A percentile compares a stretch with the other conserved stretches of the same genome.
Conservation (phyloP, 768 basidiomycete species). For the Plicaturopsis crispa region DNA sequence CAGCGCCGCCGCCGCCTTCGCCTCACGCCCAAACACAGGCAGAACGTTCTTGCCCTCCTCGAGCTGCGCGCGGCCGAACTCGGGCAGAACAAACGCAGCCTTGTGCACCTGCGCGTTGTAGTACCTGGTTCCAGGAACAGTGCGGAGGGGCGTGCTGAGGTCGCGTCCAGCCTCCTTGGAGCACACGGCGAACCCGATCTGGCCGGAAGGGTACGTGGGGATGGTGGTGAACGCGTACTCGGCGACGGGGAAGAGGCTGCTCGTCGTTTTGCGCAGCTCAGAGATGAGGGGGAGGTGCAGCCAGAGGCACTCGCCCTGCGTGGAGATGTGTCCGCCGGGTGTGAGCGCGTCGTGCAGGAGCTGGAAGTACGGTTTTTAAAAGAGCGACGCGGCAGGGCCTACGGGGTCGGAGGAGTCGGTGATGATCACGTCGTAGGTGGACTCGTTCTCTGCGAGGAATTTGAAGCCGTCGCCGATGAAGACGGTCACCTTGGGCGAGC, state of each 20-base stretch:
- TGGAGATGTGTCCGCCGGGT: conserved; percentile 88
- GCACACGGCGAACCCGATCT: conserved; percentile 91
- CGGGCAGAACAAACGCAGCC: conserved; percentile 85
- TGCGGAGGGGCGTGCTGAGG: conserved; percentile 65
- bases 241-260: conserved; percentile 67
- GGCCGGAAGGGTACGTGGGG: conserved; percentile 97
- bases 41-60: conserved; percentile 64
- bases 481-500: conserved; percentile 75
- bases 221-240: conserved; percentile 96
- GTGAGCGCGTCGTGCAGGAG: conserved; percentile 85
- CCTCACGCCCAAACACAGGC: conserved; percentile 69
- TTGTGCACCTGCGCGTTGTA: conserved; percentile 80
- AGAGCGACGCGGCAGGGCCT: conserved; percentile 88
- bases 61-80: conserved; percentile 74
- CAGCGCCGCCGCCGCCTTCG: conserved; percentile 31
- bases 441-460: conserved; percentile 83
- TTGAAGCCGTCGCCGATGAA: conserved; percentile 95
- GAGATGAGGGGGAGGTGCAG: conserved; percentile 84
- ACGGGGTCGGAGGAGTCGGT: conserved; percentile 99
- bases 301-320: conserved; percentile 96
- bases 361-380: conserved; percentile 96
- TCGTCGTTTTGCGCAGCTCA: conserved; percentile 61
- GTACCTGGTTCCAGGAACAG: conserved; percentile 69
- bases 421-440: conserved; percentile 94
- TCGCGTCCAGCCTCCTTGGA: conserved; percentile 69